These are phyloP conservation scores for Aquilaria agallochum DNA, from an alignment of 441 rosid genomes.

Conservation along the genomic window DNA sequence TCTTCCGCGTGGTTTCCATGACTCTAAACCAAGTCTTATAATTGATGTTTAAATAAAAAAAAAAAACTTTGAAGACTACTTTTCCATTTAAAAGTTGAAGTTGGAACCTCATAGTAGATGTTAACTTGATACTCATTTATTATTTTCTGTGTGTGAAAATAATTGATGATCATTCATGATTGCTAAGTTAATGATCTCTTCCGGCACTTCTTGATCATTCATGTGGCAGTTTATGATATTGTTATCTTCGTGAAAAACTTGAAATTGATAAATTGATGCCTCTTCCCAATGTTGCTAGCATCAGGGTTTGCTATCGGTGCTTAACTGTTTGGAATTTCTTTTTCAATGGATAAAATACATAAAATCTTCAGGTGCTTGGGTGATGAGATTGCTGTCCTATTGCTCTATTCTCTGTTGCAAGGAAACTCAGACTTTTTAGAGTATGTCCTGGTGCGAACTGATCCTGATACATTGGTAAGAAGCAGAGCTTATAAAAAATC, in stretches of 20 bases:
- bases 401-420: slow-evolving; percentile 90
- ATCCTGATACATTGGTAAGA: slow-evolving; percentile 94
- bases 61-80: too few species aligned
- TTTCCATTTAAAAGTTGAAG: too few species aligned
- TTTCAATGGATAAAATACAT: too few species aligned
- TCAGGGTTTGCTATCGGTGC: slow-evolving; percentile 7
- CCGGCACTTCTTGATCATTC: neutral
- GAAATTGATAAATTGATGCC: neutral
- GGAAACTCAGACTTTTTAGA: slow-evolving; percentile 97
- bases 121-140: too few species aligned
- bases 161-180: too few species aligned
- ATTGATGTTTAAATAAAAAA: too few species aligned
- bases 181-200: too few species aligned
- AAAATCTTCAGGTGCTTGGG: slow-evolving; percentile 72
- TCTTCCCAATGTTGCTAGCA: slow-evolving; percentile 19
- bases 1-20: too few species aligned
- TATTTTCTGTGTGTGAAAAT: too few species aligned
- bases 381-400: slow-evolving; percentile 86
- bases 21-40: too few species aligned
- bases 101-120: too few species aligned
- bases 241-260: neutral
- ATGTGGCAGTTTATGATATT: neutral
- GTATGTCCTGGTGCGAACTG: slow-evolving; percentile 94
- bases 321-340: too few species aligned
- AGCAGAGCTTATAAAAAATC: slow-evolving; percentile 8